Base-by-base conservation (phyloP, 2,329 filamentous ascomycete species). In the Colletotrichum sansevieriae region DNA sequence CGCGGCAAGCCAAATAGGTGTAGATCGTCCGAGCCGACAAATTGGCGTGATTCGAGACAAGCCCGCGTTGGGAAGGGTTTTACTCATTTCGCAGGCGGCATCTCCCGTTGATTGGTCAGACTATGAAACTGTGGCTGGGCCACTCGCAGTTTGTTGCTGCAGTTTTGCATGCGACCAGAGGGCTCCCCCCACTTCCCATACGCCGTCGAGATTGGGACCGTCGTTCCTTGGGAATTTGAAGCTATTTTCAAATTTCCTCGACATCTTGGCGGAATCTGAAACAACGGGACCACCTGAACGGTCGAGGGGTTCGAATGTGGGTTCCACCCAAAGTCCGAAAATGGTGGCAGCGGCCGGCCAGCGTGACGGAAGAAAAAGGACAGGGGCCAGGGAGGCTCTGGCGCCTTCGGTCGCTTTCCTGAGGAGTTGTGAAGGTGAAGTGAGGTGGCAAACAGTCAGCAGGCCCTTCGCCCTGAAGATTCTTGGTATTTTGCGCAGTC, bases 181-280 rank as follows among this genome's bases (percentile, higher is more conserved):
- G 18, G n/a, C 13, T 33, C 37, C 47, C 46, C 59, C 46, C 35
- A 54, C 49, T 35, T 54, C 35, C n/a, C 29, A 35, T 29, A 35
- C 13, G 29, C 35, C 20, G 65, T 51, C 47, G 65, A 68, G 54
- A 68, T 68, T 68, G 46, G 54, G 65, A 65, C 52, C 55, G 33
- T 59, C 60, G 65, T 15, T 49, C 37, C 49, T 54, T 44, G 49
- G 51, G 41, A 55, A 65, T 65, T 65, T 46, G 65, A 55, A 59
- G 44, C 65, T 65, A 65, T 64, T 63, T 68, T 18, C 18, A 18
- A 18, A 18, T 18, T 18, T 68, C 64, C 64, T 68, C 61, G 55
- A 68, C 61, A 22, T 35, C 61, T 68, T 68, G 65, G 65, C 65
- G 54, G 54, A 58, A 65, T 68, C 61, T 68, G 65, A 68, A 68